Base-by-base conservation (phyloP, 2,329 filamentous ascomycete genomes). In the Aureobasidium vineae region DNA sequence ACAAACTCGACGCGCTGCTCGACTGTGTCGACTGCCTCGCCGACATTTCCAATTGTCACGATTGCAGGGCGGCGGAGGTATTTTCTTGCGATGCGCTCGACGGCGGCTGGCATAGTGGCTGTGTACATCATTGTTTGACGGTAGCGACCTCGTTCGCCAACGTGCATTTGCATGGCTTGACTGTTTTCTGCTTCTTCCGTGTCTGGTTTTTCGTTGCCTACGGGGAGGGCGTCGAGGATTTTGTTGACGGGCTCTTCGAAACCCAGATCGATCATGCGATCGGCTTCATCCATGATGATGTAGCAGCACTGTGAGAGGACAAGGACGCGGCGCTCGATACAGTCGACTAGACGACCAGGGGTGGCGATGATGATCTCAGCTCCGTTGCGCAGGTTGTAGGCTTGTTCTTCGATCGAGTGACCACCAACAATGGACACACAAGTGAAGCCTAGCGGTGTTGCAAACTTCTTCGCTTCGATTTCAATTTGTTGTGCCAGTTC, bases 81-180 rank as follows among this genome's bases (percentile, higher is more conserved):
- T 76, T 97, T 97, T 73, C 93, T 90, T n/a, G 95, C 95, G 70
- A 99, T 98, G 69, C 91, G 90, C 76, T 99, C 95, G 19, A 99
- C 91, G 0, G 90, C 87, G 0, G 90, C 81, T 1, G 95, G 93
- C 95, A 99, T 99, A 33, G 95, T 99, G 63, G 95, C 95, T 70
- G 95, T 98, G 86, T 98, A 99, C 95, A 99, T 99, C 95, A 99
- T 99, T 0, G 95, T 99, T 78, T 99, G 94, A 67, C 95, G 85
- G 80, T 98, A 98, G 26, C 90, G 85, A 73, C 92, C 89, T 71
- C 87, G 87, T 21, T 87, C 87, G 63, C 88, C 88, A 1, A 96
- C 80, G 72, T 90, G 90, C 67, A 86, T 85, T 72, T 88, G 89
- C 94, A 98, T 98, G n/a, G 89, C 87, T 66, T 85, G 82, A 0